Conservation (phyloP, 768 basidiomycete species). For the Leccinum aurantiacum region DNA sequence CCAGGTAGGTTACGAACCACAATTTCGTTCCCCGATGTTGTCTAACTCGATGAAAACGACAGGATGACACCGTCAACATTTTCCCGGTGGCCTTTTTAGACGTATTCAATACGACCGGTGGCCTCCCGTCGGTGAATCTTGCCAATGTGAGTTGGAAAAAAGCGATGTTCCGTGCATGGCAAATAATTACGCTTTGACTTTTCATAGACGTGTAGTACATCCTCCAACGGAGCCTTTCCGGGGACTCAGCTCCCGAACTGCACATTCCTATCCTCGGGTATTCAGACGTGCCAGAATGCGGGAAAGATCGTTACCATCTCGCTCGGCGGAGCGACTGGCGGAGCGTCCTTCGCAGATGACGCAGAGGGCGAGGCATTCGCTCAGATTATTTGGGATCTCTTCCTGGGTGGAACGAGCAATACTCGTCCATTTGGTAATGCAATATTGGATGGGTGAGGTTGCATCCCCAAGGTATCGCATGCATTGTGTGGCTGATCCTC, state of each 20-base stretch:
- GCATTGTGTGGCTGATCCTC: not conserved
- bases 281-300: slow-evolving; percentile 61
- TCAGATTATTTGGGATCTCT: slow-evolving; percentile 65
- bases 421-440: slow-evolving; percentile 74
- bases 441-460: slow-evolving; percentile 64
- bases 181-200: not conserved
- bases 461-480: not conserved
- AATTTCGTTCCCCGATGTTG: not conserved
- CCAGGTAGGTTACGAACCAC: slow-evolving; percentile 11
- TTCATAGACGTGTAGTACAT: slow-evolving; percentile 57
- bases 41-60: not conserved
- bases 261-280: slow-evolving; percentile 57
- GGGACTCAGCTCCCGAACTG: slow-evolving; percentile 67
- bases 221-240: slow-evolving; percentile 55
- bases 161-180: not conserved
- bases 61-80: slow-evolving; percentile 57
- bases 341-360: slow-evolving; percentile 58
- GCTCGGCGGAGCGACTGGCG: slow-evolving; percentile 64
- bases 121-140: slow-evolving; percentile 58
- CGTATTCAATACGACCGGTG: slow-evolving; percentile 57
- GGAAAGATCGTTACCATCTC: slow-evolving; percentile 63
- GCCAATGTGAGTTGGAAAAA: slow-evolving; percentile 49
- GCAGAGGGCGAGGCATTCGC: slow-evolving; percentile 60
- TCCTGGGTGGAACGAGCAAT: slow-evolving; percentile 61
- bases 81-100: slow-evolving; percentile 64